Evolutionary conservation across 345 rosid species (phyloP), one percentile per base, ranked within the genome.

Genomic region (Boechera stricta): DNA sequence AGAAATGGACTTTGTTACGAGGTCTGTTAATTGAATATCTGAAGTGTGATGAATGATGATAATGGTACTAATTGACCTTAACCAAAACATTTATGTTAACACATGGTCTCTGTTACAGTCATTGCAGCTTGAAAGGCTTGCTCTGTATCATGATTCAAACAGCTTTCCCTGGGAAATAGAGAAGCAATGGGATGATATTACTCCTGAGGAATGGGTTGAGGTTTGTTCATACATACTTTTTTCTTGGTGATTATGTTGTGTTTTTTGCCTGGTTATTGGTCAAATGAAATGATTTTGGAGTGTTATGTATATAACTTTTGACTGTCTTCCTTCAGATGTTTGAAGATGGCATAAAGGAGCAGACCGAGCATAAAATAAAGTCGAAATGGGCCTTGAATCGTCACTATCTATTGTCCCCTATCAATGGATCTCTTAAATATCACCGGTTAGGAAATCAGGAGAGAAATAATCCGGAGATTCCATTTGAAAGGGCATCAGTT

Each of bases 381-480:
- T 87, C 98, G 63, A 88, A 84, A 72, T 87, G 94, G 97, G 90
- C 99, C 78, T 45, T 78, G 77, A 81, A 86, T 85, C 96, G 91
- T 51, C 90, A 53, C 73, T 95, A 89, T 81, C 64, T 95, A 64
- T 85, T 95, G 36, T 92, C 97, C 63, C 99, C 99, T 38, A 92
- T 95, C 72, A 89, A 92, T 84, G 99, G 94, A 79, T 85, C 79
- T 48, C 97, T 95, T 66, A 88, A 90, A 72, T 95, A 95, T 87
- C 98, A 95, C 55, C 96, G 99, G 49, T 89, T 92, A 74, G 99
- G 99, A 80, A 90, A 92, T 65, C 93, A 89, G 85, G 99, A 92
- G 84, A 87, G 98, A 83, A 85, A 45, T 86, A 88, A 95, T 83
- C 91, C 94, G 54, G 97, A 91, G 73, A 80, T 87, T 84, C 99